Base-by-base conservation (phyloP, 1,139 yeast genomes). In the Geotrichum cucujoidarum region DNA sequence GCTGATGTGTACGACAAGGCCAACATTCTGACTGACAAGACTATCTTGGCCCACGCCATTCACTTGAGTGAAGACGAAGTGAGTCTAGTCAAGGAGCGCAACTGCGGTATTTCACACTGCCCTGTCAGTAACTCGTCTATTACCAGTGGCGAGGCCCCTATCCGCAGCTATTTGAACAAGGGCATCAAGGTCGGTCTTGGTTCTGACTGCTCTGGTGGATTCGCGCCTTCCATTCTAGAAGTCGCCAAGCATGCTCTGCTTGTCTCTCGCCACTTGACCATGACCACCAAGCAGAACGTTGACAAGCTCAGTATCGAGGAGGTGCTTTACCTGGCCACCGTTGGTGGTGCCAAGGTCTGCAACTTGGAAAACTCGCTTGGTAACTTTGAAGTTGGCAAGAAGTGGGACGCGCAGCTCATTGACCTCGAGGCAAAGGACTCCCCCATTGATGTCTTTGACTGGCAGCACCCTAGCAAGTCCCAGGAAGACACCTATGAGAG, bases 141-240 rank as follows among this genome's bases (percentile, higher is more conserved):
- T 51, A 81, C 95, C 1, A 83, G 95, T 20, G 98, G 98, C 11
- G 94, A 88, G 64, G 94, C 96, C 4, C 86, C 92, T 17, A 78
- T 92, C 6, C 74, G 85, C 56, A 78, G 83, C 72, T 69, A 87
- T 44, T 70, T 89, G 50, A 73, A 82, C 44, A 74, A 76, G 47
- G 78, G 77, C 10, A 75, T 90, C 55, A 84, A 87, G 53, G 92
- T 90, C 17, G 78, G 94, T 7, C 73, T 92, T 45, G 98, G 98
- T 1, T 84, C 96, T 0, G 98, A 92, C 63, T 78, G 90, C 21
- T 84, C 95, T 39, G 98, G 96, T 7, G 98, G 98, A 0, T 88
- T 77, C 65, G 80, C 94, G 13, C 81, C 87, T 27, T 83, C 90
- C 38, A 83, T 92, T 31, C 72, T 92, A 51, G 78, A 76, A 18